Percentiles rank a stretch among this genome's conserved stretches.
phyloP scores from a whole-genome alignment of 2,329 filamentous ascomycete genomes.

The Beauveria sp. region DNA sequence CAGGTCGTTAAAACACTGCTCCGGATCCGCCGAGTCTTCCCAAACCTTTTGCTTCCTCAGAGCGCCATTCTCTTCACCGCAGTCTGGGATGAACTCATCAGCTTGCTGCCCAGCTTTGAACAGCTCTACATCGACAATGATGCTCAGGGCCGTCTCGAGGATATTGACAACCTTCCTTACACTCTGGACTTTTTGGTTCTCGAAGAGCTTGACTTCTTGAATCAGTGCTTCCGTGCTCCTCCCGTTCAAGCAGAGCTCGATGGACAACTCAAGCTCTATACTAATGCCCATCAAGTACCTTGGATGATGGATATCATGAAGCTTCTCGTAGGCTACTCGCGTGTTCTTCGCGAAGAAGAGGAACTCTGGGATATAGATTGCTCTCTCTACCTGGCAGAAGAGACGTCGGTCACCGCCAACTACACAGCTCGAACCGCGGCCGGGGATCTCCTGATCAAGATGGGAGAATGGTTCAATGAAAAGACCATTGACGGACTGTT shows the following conservation, averaged over 20 bases:
- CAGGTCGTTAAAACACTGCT: constrained; percentile 92
- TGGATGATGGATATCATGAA: constrained; percentile 89
- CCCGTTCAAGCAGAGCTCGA: constrained; percentile 88
- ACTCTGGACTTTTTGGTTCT: constrained; percentile 89
- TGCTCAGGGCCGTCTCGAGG: constrained; percentile 79
- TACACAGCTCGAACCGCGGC: constrained; percentile 92
- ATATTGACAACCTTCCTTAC: constrained; percentile 85
- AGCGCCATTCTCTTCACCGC: constrained; percentile 76
- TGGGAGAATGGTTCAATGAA: constrained; percentile 79
- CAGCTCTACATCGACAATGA: constrained; percentile 80
- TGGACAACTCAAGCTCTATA: constrained; percentile 58
- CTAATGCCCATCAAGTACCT: constrained; percentile 53
- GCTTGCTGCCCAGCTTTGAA: constrained; percentile 65
- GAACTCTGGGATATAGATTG: constrained; percentile 95
- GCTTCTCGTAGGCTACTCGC: constrained; percentile 75
- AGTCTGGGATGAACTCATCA: constrained; percentile 80
- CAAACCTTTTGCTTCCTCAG: constrained; percentile 72
- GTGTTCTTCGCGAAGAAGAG: constrained; percentile 88
- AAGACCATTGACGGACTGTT: constrained; percentile 73
- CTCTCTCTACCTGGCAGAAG: constrained; percentile 90
- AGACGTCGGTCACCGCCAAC: constrained; percentile 89
- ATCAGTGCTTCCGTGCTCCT: constrained; percentile 79
- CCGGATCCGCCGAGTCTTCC: constrained; percentile 79
- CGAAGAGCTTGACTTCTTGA: constrained; percentile 91
- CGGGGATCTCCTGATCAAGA: constrained; percentile 84